Percentiles rank a stretch among this genome's conserved stretches.
These are phyloP conservation scores for Naganishia vaughanmartiniae DNA, from an alignment of 768 basidiomycete genomes.

Conservation along the genomic window DNA sequence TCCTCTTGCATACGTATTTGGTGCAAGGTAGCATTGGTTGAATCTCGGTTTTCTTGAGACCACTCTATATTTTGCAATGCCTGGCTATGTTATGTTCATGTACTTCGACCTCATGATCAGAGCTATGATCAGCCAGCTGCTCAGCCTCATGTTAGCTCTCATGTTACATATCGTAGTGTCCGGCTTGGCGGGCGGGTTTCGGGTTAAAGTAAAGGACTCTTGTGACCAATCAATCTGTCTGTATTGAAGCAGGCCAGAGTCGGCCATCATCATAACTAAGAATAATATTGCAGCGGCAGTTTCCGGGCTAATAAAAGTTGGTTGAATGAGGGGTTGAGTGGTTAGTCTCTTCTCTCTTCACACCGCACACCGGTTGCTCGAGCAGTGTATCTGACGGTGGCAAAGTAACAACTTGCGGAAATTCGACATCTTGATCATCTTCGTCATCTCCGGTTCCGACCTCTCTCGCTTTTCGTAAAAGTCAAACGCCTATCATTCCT, in stretches of 20 bases:
- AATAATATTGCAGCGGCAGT: background rate
- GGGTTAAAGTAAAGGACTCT: no score
- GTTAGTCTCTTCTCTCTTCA: no score
- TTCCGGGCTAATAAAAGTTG: constrained; percentile 14
- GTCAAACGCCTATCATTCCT: background rate
- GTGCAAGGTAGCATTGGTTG: background rate
- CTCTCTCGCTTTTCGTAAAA: background rate
- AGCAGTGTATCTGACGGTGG: background rate
- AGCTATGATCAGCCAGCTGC: no score
- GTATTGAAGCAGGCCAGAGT: constrained; percentile 15
- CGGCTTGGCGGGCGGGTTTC: constrained; percentile 8
- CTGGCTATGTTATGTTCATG: no score
- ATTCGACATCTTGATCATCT: background rate
- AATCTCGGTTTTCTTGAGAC: background rate
- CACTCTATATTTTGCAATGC: background rate
- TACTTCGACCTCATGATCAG: no score
- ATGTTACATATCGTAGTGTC: background rate
- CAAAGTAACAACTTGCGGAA: background rate
- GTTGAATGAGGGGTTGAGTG: background rate
- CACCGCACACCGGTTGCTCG: background rate
- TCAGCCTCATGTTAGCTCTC: background rate
- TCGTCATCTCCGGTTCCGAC: background rate
- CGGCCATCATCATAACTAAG: background rate
- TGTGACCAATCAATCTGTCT: constrained; percentile 7
- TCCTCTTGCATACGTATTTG: background rate